phyloP scores from a whole-genome alignment of 768 basidiomycete species.

The Suillus sp. region DNA sequence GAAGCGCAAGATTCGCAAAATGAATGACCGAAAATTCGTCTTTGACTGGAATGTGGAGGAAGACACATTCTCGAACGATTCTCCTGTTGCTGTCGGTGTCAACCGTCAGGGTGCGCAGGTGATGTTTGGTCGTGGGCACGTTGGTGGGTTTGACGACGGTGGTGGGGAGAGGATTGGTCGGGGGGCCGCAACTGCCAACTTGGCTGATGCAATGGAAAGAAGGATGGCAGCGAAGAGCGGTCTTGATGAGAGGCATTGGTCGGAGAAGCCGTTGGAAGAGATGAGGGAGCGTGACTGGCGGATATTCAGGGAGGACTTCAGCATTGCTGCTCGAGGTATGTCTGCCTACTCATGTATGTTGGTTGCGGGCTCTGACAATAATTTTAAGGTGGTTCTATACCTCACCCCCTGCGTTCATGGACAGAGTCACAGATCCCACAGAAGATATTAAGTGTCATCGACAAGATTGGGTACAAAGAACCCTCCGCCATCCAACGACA shows the following conservation, averaged over 20 bases:
- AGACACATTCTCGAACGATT: conserved; percentile 84
- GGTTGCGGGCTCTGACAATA: conserved; percentile 11
- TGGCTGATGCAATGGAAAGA: conserved; percentile 83
- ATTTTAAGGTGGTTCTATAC: conserved; percentile 81
- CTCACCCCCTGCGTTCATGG: conserved; percentile 93
- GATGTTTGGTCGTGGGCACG: conserved; percentile 84
- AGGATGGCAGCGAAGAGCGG: conserved; percentile 79
- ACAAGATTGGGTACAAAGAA: conserved; percentile 93
- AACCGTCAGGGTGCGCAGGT: conserved; percentile 82
- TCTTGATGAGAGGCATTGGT: conserved; percentile 96
- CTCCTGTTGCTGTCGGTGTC: conserved; percentile 68
- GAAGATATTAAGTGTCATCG: conserved; percentile 80
- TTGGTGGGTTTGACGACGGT: conserved; percentile 87
- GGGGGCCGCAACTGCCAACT: conserved; percentile 46
- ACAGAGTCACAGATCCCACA: conserved; percentile 82
- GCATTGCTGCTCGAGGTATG: conserved; percentile 86
- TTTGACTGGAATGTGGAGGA: conserved; percentile 99
- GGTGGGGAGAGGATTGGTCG: conserved; percentile 49
- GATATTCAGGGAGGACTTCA: conserved; percentile 98
- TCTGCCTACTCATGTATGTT: conserved; percentile 7
- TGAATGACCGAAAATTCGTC: conserved; percentile 96
- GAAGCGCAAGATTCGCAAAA: conserved; percentile 92
- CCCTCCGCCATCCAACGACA: conserved; percentile 97
- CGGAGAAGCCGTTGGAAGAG: conserved; percentile 87
- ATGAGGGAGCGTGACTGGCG: conserved; percentile 99